These are phyloP conservation scores for Paramyrothecium roridum DNA, from an alignment of 2,329 filamentous ascomycete genomes.

Conservation along the genomic window DNA sequence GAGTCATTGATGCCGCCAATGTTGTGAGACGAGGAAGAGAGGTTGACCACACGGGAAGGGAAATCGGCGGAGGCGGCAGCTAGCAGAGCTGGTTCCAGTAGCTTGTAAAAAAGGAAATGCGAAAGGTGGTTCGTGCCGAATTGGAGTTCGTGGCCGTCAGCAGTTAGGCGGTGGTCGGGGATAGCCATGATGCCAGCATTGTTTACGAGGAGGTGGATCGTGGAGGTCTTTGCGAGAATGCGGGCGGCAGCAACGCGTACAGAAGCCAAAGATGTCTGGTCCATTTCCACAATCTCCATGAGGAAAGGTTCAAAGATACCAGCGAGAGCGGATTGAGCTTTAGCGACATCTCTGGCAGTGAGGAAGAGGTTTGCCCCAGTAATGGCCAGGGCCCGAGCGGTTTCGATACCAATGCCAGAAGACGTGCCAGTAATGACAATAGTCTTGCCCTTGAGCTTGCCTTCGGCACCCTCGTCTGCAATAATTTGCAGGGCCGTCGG, in stretches of 20 bases:
- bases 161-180: conserved; percentile 3
- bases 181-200: conserved; percentile 18
- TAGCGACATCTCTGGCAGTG: conserved; percentile 28
- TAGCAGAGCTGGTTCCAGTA: conserved; percentile 5
- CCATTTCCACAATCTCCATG: conserved; percentile 28
- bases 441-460: conserved; percentile 26
- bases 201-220: conserved; percentile 16
- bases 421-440: conserved; percentile 34
- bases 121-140: conserved; percentile 13
- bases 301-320: conserved; percentile 7
- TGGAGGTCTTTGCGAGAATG: conserved; percentile 5
- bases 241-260: conserved; percentile 19
- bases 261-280: conserved; percentile 24
- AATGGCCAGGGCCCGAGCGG: conserved; percentile 27
- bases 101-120: conserved; percentile 11
- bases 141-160: conserved; percentile 13
- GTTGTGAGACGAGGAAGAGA: conserved; percentile 2
- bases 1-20: neutral
- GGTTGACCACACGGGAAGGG: conserved; percentile 5
- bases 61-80: neutral
- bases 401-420: conserved; percentile 34
- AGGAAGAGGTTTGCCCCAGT: conserved; percentile 35
- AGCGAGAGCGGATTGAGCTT: conserved; percentile 23
- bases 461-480: conserved; percentile 21
- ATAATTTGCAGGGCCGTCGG: conserved; percentile 30